These are phyloP conservation scores for Gossypium trilobum DNA, from an alignment of 441 rosid genomes.

Conservation along the genomic window DNA sequence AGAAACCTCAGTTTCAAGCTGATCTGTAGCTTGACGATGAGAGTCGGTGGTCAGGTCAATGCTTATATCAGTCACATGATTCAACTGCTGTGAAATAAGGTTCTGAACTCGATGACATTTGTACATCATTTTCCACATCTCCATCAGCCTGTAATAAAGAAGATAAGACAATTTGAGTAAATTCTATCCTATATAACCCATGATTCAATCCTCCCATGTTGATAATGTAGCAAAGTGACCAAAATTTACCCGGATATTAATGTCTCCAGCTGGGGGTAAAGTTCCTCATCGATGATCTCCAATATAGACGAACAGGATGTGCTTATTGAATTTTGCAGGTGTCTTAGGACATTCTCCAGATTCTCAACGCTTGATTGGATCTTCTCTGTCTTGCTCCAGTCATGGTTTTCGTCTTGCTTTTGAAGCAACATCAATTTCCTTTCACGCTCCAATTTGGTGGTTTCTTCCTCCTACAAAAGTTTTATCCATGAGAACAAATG, in stretches of 20 bases:
- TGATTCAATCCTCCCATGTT: conserved; percentile 21
- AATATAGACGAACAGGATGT: conserved; percentile 41
- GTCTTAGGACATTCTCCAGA: conserved; percentile 41
- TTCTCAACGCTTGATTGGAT: conserved; percentile 46
- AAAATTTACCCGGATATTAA: conserved; percentile 66
- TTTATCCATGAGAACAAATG: background rate
- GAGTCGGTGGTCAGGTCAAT: conserved; percentile 52
- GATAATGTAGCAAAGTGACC: background rate
- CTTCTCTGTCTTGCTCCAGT: conserved; percentile 55
- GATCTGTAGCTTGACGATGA: conserved; percentile 65
- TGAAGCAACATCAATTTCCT: conserved; percentile 55
- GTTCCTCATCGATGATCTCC: conserved; percentile 60
- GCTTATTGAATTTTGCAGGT: conserved; percentile 55
- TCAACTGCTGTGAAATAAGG: conserved; percentile 61
- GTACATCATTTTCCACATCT: conserved; percentile 72
- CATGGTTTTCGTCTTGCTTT: conserved; percentile 56
- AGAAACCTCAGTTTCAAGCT: conserved; percentile 43
- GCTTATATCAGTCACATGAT: conserved; percentile 41
- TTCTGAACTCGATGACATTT: conserved; percentile 73
- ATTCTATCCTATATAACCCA: background rate
- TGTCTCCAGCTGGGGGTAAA: conserved; percentile 70
- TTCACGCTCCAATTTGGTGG: conserved; percentile 53
- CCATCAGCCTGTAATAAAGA: conserved; percentile 42
- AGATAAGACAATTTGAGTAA: background rate
- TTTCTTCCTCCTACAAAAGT: conserved; percentile 61